Base-by-base conservation (phyloP, 1,284 basidiomycete genomes). In the Pseudozyma thailandica region DNA sequence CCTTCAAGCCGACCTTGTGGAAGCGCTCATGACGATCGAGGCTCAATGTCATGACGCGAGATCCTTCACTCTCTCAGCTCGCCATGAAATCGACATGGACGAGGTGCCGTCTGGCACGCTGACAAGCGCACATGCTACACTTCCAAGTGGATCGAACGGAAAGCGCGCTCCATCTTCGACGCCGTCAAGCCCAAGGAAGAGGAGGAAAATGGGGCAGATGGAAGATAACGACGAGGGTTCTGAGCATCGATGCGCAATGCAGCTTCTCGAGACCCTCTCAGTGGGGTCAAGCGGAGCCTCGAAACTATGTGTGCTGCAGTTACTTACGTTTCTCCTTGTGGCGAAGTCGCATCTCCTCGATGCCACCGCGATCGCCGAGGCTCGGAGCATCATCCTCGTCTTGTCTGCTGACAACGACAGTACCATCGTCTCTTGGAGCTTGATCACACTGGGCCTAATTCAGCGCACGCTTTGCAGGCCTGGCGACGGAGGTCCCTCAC, bases 1-100 rank as follows among this genome's bases (percentile, higher is more conserved):
- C 20, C 53, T 66, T 7, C 63, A 60, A 28, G 49, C 60, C 7
- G 63, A 60, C 16, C 31, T 66, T n/a, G 26, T 60, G 13, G 49
- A 60, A 4, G 57, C 50, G 27, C 57, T 66, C 7, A 41, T n/a
- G 7, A 18, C 18, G 0, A 18, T 52, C 4, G 52, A 35, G 6
- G 1, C 31, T 12, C 27, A 10, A 18, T 30, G 25, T 12, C 16
- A 55, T 8, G 35, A 31, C 2, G 16, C 39, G 2, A 27, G 31
- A 15, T 2, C 35, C 15, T 21, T 30, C 12, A 26, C 42, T 26
- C 20, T 38, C 2, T 18, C 33, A 16, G 30, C 27, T 20, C 44
- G 30, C 16, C 50, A 42, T 8, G 44, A 47, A 12, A 28, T 6
- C 15, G 39, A 35, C 12, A 21, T 21, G 6, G 43, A 28, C 9